phyloP scores from a whole-genome alignment of 805 yeast species.

The Teunomyces tritomae region DNA sequence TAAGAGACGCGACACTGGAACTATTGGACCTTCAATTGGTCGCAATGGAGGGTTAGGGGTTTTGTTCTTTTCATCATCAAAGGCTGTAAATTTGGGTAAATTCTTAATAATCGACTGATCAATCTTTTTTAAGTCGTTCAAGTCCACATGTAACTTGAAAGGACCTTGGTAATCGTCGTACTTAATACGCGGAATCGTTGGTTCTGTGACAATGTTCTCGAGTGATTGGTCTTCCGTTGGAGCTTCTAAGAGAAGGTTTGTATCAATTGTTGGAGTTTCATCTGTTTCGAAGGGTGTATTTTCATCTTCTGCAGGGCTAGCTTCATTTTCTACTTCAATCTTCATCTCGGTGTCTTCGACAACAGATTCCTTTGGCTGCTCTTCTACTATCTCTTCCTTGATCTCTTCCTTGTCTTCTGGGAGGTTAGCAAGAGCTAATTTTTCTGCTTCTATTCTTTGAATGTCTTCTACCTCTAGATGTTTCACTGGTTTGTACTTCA shows the following conservation, averaged over 20 bases:
- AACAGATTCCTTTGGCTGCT: neutral
- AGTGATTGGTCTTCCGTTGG: neutral
- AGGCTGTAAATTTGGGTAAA: conserved; percentile 48
- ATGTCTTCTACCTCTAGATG: conserved; percentile 13
- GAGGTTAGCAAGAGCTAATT: neutral
- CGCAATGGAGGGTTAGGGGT: conserved; percentile 19
- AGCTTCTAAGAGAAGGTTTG: conserved; percentile 26
- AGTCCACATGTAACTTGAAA: conserved; percentile 45
- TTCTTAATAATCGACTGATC: conserved; percentile 49
- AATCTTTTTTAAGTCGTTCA: conserved; percentile 41
- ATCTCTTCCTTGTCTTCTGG: neutral
- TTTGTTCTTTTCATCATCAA: conserved; percentile 31
- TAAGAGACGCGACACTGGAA: conserved; percentile 64
- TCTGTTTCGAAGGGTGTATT: conserved; percentile 2
- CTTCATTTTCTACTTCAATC: conserved; percentile 1
- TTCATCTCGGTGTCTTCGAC: neutral
- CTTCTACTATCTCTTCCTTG: neutral
- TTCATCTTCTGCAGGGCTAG: conserved; percentile 3
- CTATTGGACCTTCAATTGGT: conserved; percentile 33
- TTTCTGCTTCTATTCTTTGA: conserved; percentile 1
- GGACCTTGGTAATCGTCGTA: conserved; percentile 22
- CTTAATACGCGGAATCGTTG: conserved; percentile 1
- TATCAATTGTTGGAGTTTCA: conserved; percentile 30
- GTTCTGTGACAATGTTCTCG: neutral
- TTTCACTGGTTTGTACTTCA: conserved; percentile 48